Base-by-base conservation (phyloP, 2,329 filamentous ascomycete genomes). In the Scopulariopsis brevicaulis region DNA sequence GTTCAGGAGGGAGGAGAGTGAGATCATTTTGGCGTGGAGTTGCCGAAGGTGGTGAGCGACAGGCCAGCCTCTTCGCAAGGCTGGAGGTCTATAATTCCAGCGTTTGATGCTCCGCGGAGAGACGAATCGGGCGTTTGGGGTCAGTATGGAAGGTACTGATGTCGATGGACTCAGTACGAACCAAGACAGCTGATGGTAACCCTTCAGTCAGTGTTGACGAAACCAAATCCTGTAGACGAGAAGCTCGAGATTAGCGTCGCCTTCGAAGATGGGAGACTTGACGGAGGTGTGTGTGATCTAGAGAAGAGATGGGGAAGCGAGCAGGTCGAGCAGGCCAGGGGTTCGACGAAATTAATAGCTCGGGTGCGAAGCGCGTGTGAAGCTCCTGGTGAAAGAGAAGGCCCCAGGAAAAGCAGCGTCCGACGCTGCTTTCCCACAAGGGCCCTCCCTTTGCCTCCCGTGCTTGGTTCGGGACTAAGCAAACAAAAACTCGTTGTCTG, bases 1-100 rank as follows among this genome's bases (percentile, higher is more conserved):
- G 67, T 88, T 89, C 67, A 88, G 79, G 65, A 89, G 77, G 62
- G 82, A 84, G 43, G 81, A 76, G 63, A 88, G 76, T 54, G 85
- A 83, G 60, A 86, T 70, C 85, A 88, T 88, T 65, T 64, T 69
- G 5, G 40, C 14, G 6, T 25, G 20, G 7, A 25, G 43, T 8
- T 35, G 12, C 34, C 12, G 7, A 6, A 7, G 34, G 34, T 35
- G 34, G 34, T n/a, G n/a, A n/a, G n/a, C n/a, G n/a, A n/a, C n/a
- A n/a, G n/a, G n/a, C n/a, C n/a, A n/a, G n/a, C n/a, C n/a, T n/a
- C n/a, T n/a, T n/a, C n/a, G n/a, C n/a, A n/a, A n/a, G n/a, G n/a
- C n/a, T n/a, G n/a, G n/a, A n/a, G n/a, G n/a, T n/a, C n/a, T n/a
- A n/a, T n/a, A n/a, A n/a, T n/a, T n/a, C n/a, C n/a, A n/a, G n/a